These are phyloP conservation scores for Neurospora intermedia DNA, from an alignment of 495 filamentous ascomycete genomes.

Conservation along the genomic window DNA sequence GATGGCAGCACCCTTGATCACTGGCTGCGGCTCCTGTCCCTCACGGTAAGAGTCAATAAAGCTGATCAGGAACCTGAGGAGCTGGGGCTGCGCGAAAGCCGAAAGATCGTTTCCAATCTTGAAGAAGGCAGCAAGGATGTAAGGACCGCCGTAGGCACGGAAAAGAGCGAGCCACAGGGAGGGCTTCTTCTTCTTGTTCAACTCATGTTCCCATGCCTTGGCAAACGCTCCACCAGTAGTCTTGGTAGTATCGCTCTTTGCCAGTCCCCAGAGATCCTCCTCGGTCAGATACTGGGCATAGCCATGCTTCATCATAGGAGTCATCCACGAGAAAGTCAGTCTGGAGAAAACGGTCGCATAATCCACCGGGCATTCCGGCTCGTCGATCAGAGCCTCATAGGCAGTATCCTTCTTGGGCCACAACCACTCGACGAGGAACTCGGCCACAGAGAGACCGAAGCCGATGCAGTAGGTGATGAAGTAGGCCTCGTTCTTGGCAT, in stretches of 20 bases:
- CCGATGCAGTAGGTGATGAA: constrained; percentile 70
- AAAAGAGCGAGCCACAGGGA: constrained; percentile 91
- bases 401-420: constrained; percentile 76
- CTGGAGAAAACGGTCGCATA: constrained; percentile 91
- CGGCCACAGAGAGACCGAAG: constrained; percentile 57
- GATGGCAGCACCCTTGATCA: constrained; percentile 76
- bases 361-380: constrained; percentile 85
- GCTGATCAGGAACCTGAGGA: constrained; percentile 71
- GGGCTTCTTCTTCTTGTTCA: constrained; percentile 58
- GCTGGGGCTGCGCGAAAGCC: constrained; percentile 83
- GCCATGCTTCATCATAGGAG: constrained; percentile 90
- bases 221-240: constrained; percentile 55
- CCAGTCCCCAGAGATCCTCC: constrained; percentile 92
- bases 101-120: constrained; percentile 77
- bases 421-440: constrained; percentile 82
- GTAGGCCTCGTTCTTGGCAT: constrained; percentile 54
- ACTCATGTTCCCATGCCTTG: constrained; percentile 66
- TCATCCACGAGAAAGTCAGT: constrained; percentile 98
- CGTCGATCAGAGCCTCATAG: constrained; percentile 75
- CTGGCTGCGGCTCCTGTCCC: constrained; percentile 54
- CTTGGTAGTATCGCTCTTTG: constrained; percentile 67
- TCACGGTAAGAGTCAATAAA: constrained; percentile 73
- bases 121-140: constrained; percentile 66
- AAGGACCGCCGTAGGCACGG: constrained; percentile 73
- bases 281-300: constrained; percentile 89